Conservation (phyloP, 768 basidiomycete species). For the Tylopilus rubrobrunneus region DNA sequence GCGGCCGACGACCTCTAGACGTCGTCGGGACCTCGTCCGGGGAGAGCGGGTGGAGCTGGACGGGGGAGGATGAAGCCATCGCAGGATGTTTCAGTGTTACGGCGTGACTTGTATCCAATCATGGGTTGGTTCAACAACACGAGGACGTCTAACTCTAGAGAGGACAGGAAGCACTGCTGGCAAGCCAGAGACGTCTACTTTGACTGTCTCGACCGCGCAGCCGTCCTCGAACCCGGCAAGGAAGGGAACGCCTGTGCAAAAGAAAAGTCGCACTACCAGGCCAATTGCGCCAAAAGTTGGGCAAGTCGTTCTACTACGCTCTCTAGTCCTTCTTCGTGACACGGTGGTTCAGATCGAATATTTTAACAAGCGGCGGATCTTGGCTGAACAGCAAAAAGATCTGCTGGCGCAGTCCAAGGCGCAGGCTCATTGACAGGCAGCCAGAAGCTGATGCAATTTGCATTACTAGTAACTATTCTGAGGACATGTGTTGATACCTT, state of each 20-base stretch:
- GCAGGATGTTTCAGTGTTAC: no score
- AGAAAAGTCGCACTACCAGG: slow-evolving; percentile 60
- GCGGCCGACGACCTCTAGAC: slow-evolving; percentile 46
- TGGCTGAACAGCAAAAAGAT: slow-evolving; percentile 76
- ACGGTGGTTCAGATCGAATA: slow-evolving; percentile 70
- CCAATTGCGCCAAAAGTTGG: slow-evolving; percentile 86
- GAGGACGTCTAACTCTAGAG: slow-evolving; percentile 36
- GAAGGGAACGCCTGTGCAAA: slow-evolving; percentile 56
- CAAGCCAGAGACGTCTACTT: slow-evolving; percentile 81
- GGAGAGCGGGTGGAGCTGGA: slow-evolving; percentile 70
- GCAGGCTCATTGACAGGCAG: slow-evolving; percentile 29
- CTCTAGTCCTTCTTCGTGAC: neutral
- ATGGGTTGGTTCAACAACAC: slow-evolving; percentile 35
- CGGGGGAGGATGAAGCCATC: slow-evolving; percentile 39
- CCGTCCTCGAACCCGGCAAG: slow-evolving; percentile 72
- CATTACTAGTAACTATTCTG: neutral
- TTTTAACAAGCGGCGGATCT: slow-evolving; percentile 86
- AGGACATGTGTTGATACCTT: neutral
- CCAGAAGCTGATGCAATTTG: slow-evolving; percentile 7
- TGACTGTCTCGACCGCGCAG: slow-evolving; percentile 67
- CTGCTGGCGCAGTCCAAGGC: slow-evolving; percentile 47
- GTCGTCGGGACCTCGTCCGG: slow-evolving; percentile 43
- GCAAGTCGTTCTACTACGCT: slow-evolving; percentile 40
- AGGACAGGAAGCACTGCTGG: slow-evolving; percentile 84
- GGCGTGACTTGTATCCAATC: neutral